These are phyloP conservation scores for Penicillium cosmopolitanum DNA, from an alignment of 495 filamentous ascomycete genomes.

Conservation along the genomic window DNA sequence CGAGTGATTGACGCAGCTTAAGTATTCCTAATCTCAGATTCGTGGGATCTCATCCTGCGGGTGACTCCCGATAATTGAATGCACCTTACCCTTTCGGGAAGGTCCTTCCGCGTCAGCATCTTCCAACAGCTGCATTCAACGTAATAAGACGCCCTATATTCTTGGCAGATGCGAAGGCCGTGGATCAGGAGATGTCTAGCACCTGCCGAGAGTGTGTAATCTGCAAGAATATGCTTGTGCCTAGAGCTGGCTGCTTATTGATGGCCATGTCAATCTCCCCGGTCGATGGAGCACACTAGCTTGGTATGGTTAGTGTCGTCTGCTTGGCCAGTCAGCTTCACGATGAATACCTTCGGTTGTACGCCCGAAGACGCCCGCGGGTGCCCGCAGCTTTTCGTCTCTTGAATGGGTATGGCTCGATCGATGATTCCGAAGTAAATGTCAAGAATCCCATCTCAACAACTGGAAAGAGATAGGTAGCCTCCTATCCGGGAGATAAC, in stretches of 20 bases:
- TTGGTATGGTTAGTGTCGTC: background rate
- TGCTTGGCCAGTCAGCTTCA: background rate
- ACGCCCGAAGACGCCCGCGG: too few relatives aligned
- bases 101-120: background rate
- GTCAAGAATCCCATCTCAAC: too few relatives aligned
- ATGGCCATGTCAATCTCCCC: background rate
- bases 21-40: background rate
- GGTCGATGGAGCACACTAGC: background rate
- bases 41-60: background rate
- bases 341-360: too few relatives aligned
- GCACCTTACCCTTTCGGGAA: background rate
- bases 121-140: background rate
- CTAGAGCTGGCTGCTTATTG: conserved; percentile 8
- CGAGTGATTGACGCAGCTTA: background rate
- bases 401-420: too few relatives aligned
- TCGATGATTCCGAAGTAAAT: too few relatives aligned
- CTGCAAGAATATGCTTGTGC: background rate
- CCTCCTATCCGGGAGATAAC: too few relatives aligned
- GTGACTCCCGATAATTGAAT: background rate
- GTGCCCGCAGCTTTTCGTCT: too few relatives aligned
- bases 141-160: background rate
- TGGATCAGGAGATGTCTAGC: too few relatives aligned
- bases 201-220: too few relatives aligned
- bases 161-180: background rate
- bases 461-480: too few relatives aligned